phyloP scores from a whole-genome alignment of 2,329 filamentous ascomycete species.

The Davidsoniella eucalypti region DNA sequence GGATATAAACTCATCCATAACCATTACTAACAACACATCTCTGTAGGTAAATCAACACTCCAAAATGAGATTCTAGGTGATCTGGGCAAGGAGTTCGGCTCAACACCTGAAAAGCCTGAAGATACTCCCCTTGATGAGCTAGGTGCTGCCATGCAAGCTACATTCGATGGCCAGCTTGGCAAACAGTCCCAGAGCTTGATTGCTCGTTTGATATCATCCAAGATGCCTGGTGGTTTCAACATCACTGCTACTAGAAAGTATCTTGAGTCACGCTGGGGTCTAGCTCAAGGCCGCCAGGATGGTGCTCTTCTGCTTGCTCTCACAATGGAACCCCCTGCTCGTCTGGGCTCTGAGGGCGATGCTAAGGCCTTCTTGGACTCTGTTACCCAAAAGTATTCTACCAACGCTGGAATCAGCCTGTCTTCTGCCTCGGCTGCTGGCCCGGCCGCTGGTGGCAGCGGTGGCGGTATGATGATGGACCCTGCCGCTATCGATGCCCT shows the following conservation, averaged over 20 bases:
- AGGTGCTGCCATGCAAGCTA: conserved; percentile 86
- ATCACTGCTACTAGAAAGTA: conserved; percentile 94
- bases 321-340: conserved; percentile 80
- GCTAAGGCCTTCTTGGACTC: conserved; percentile 87
- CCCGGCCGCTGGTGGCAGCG: conserved; percentile 49
- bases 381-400: conserved; percentile 76
- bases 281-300: conserved; percentile 76
- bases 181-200: conserved; percentile 91
- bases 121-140: conserved; percentile 93
- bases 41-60: conserved; percentile 81
- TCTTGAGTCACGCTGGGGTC: conserved; percentile 81
- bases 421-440: conserved; percentile 61
- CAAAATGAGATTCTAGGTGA: conserved; percentile 98
- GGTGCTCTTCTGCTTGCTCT: conserved; percentile 75
- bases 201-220: conserved; percentile 88
- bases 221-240: conserved; percentile 99
- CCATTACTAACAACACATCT: conserved; percentile 1
- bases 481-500: conserved; percentile 90
- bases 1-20: background rate
- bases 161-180: conserved; percentile 96
- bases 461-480: conserved; percentile 98
- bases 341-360: conserved; percentile 76
- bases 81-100: conserved; percentile 94
- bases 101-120: conserved; percentile 95
- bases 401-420: conserved; percentile 66